Conservation (phyloP, 768 basidiomycete species). For the Tricholoma sp. region DNA sequence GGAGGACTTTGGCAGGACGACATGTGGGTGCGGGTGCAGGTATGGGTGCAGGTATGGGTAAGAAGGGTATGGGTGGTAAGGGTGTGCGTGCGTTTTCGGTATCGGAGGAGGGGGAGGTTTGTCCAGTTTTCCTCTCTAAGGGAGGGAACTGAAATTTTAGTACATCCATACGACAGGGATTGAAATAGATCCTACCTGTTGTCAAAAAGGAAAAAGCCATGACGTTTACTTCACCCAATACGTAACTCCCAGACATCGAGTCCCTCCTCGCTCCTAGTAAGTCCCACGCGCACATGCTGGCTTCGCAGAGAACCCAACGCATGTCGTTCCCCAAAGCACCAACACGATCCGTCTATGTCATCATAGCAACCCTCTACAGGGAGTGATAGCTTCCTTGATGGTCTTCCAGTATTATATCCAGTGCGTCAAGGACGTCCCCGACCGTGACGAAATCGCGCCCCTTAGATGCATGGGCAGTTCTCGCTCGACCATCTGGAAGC, state of each 20-base stretch:
- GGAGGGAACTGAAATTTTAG: background rate
- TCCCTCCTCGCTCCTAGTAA: background rate
- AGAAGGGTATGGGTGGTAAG: too few relatives aligned
- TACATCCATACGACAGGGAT: background rate
- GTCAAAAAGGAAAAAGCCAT: background rate
- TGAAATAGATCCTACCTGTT: background rate
- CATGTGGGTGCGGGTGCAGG: too few relatives aligned
- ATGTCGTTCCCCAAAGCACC: background rate
- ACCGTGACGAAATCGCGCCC: background rate
- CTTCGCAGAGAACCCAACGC: background rate
- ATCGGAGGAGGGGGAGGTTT: too few relatives aligned
- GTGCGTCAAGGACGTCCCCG: background rate
- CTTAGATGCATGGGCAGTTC: background rate
- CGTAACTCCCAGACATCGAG: background rate
- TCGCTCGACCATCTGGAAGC: background rate
- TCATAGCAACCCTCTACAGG: background rate
- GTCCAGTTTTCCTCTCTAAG: background rate
- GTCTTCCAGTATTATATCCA: background rate
- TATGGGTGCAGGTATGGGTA: too few relatives aligned
- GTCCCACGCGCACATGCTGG: background rate
- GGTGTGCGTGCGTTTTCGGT: too few relatives aligned
- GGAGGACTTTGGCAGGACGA: too few relatives aligned
- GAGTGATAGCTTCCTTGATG: background rate
- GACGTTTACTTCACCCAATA: background rate
- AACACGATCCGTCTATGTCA: background rate